phyloP scores from a whole-genome alignment of 2,329 filamentous ascomycete species.

The Beauveria sp. region DNA sequence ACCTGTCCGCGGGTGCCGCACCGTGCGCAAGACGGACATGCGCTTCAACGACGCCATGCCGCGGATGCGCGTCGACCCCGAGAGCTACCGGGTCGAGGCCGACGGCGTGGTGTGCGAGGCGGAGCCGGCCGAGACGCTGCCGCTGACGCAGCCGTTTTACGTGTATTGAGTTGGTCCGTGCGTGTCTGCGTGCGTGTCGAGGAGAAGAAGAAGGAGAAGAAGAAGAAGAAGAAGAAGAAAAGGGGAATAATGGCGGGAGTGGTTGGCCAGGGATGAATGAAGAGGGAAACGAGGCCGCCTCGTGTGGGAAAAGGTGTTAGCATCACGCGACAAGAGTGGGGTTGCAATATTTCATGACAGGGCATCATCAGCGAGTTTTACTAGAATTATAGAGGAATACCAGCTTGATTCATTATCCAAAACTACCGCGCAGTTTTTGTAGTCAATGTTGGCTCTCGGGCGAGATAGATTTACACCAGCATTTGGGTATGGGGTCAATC shows the following conservation, averaged over 20 bases:
- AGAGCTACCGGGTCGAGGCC: constrained; percentile 81
- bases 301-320: not conserved
- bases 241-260: too few relatives aligned
- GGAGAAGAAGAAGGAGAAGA: too few relatives aligned
- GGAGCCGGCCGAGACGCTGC: constrained; percentile 62
- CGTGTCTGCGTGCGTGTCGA: not conserved
- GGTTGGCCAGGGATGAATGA: too few relatives aligned
- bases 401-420: not conserved
- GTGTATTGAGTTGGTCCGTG: constrained; percentile 50
- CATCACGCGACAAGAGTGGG: not conserved
- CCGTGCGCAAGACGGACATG: constrained; percentile 78
- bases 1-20: constrained; percentile 68
- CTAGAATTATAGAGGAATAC: not conserved
- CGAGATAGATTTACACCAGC: too few relatives aligned
- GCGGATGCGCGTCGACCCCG: constrained; percentile 84
- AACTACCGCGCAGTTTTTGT: too few relatives aligned
- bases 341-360: not conserved
- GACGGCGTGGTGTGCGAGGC: constrained; percentile 69
- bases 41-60: constrained; percentile 79
- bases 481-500: too few relatives aligned
- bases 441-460: not conserved
- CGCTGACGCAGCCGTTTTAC: constrained; percentile 70
- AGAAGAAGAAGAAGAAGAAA: too few relatives aligned
- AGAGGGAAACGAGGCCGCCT: too few relatives aligned
- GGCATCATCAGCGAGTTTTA: not conserved